Base-by-base conservation (phyloP, 2,329 filamentous ascomycete species). In the Ceratocystiopsis sp. region DNA sequence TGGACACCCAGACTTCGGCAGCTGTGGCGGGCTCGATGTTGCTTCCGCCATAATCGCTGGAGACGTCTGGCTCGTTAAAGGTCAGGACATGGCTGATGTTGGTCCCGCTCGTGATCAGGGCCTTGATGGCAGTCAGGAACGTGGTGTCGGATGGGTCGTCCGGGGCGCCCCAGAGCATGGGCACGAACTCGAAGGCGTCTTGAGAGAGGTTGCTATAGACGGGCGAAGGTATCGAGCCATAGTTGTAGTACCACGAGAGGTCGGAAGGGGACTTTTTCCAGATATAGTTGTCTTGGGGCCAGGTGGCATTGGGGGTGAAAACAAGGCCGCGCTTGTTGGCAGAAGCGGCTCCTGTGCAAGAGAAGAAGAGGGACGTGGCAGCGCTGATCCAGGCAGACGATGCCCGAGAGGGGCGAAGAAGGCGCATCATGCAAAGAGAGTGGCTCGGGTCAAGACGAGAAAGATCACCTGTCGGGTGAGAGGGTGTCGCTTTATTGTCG, bases 201-300 rank as follows among this genome's bases (percentile, higher is more conserved):
- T 78, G 71, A 0, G 67, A 52, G 29, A 66, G 53, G 41, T 65
- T 58, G 36, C 58, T 50, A 54, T 69, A 78, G 37, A 62, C 62
- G 0, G 66, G 48, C 0, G 76, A 73, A 1, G 82, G 80, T 4
- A 58, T 55, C 17, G 65, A 54, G 21, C 62, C 59, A 59, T 87
- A 91, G 64, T 87, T 89, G 69, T 89, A 91, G 66, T 91, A 91
- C 84, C 84, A 91, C 3, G 75, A 80, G 44, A 89, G 60, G 37
- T 75, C 71, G 16, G 70, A 73, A 35, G 64, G 66, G 7, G 62
- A 42, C 37, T 64, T 57, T 12, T 66, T 61, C 79, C 81, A 87
- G 52, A 80, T 65, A 39, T 66, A 56, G 60, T 84, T 74, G 60
- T 89, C 83, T 15, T 63, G 46, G 1, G 73, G 66, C 45, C 67